phyloP scores from a whole-genome alignment of 1,284 basidiomycete genomes.

The Phylloboletellus chloephorus region DNA sequence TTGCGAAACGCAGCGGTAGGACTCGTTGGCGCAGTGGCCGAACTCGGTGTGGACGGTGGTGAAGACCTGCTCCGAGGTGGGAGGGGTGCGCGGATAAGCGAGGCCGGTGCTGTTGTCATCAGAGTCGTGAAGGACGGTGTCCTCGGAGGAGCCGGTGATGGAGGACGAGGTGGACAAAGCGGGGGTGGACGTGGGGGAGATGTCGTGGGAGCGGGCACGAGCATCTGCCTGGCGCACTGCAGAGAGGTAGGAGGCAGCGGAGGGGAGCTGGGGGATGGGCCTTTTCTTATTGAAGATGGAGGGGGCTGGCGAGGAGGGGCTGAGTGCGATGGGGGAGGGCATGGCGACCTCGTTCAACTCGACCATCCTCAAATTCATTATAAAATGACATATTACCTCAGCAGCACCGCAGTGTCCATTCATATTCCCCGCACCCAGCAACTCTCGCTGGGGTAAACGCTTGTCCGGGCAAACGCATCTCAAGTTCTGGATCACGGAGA shows the following conservation, averaged over 20 bases:
- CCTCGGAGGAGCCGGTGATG: constrained; percentile 57
- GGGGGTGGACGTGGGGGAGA: constrained; percentile 45
- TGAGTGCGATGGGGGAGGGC: constrained; percentile 49
- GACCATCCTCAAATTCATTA: no score
- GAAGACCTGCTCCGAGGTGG: constrained; percentile 72
- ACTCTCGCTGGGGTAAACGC: neutral
- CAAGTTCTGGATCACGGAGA: neutral
- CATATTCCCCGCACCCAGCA: no score
- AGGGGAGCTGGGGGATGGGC: constrained; percentile 38
- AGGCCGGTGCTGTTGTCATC: constrained; percentile 48
- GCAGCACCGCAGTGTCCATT: no score
- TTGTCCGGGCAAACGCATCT: no score
- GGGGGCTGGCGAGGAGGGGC: constrained; percentile 38
- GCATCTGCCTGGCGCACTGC: constrained; percentile 68
- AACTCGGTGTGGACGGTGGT: constrained; percentile 80
- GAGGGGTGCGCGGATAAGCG: constrained; percentile 52
- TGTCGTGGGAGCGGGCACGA: constrained; percentile 41
- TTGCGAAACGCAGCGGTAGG: constrained; percentile 62
- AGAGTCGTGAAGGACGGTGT: constrained; percentile 52
- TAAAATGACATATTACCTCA: constrained; percentile 23
- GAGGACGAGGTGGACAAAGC: constrained; percentile 68
- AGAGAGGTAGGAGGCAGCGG: constrained; percentile 66
- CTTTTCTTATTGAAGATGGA: constrained; percentile 65
- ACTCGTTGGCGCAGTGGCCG: constrained; percentile 74
- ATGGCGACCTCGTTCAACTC: constrained; percentile 31